A percentile compares a stretch with the other conserved stretches of the same genome.
Evolutionary conservation across 2,329 filamentous ascomycete species (phyloP).

Genomic region (Nothophaeocryptopus gaeumannii): DNA sequence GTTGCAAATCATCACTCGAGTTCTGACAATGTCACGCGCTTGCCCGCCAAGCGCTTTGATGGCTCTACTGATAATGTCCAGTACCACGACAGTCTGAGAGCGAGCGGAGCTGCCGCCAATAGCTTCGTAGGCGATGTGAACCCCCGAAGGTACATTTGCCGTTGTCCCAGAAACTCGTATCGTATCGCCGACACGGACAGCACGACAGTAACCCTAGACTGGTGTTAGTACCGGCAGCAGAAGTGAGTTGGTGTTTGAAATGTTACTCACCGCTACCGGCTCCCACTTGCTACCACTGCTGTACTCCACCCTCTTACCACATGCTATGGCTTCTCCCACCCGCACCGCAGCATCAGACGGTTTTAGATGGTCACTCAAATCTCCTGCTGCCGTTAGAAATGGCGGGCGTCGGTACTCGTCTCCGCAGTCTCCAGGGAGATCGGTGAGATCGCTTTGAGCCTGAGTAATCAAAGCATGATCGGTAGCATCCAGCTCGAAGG

Average conservation of each 20-base stretch:
- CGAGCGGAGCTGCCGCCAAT: background rate
- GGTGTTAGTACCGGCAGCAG: too few species aligned
- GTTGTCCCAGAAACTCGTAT: background rate
- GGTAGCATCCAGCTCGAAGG: background rate
- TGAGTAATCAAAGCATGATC: background rate
- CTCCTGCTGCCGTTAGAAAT: background rate
- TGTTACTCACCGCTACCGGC: background rate
- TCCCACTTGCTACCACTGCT: slow-evolving; percentile 1
- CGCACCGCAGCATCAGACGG: background rate
- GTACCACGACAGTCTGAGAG: background rate
- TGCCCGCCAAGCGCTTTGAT: background rate
- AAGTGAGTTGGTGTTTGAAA: too few species aligned
- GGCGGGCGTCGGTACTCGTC: background rate
- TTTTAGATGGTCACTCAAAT: background rate
- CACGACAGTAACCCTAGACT: background rate
- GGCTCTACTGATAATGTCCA: background rate
- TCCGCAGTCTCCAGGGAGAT: background rate
- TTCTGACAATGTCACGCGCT: background rate
- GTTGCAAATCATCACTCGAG: background rate
- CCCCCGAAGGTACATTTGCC: background rate
- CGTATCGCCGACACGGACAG: background rate
- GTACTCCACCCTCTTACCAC: background rate
- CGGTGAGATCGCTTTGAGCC: background rate
- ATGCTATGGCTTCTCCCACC: background rate
- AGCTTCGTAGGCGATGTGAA: background rate